Conservation (phyloP, 306 rosid genomes). For the Dalbergia oliveri region DNA sequence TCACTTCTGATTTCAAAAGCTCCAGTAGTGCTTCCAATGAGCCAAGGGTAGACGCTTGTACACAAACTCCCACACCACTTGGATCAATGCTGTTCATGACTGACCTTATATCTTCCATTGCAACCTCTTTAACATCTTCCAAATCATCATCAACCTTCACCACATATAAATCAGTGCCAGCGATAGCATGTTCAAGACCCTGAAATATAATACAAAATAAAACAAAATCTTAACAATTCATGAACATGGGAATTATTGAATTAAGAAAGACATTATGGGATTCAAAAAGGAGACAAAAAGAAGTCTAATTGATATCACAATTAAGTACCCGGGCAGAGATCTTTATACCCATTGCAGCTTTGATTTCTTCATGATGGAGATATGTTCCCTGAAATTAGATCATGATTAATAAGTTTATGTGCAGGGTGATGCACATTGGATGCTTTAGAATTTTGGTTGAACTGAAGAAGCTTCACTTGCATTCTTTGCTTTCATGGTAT, state of each 20-base stretch:
- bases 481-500: no score
- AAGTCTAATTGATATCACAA: slow-evolving; percentile 34
- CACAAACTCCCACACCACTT: slow-evolving; percentile 96
- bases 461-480: no score
- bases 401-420: slow-evolving; percentile 17
- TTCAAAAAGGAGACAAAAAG: slow-evolving; percentile 19
- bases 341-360: slow-evolving; percentile 98
- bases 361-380: slow-evolving; percentile 90
- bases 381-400: slow-evolving; percentile 83
- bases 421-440: no score
- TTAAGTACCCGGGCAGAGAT: slow-evolving; percentile 87
- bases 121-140: slow-evolving; percentile 73
- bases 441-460: no score
- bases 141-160: slow-evolving; percentile 88
- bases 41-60: slow-evolving; percentile 95
- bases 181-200: slow-evolving; percentile 99
- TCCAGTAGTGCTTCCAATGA: slow-evolving; percentile 95
- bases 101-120: slow-evolving; percentile 86
- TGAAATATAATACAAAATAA: slow-evolving; percentile 48
- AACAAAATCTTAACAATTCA: slow-evolving; percentile 16
- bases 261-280: slow-evolving; percentile 1
- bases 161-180: slow-evolving; percentile 87
- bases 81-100: slow-evolving; percentile 90
- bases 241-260: background rate
- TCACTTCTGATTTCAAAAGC: slow-evolving; percentile 90